A percentile compares a stretch with the other conserved stretches of the same genome.
Evolutionary conservation across 495 filamentous ascomycete species (phyloP).

Genomic region (Choiromyces venosus): DNA sequence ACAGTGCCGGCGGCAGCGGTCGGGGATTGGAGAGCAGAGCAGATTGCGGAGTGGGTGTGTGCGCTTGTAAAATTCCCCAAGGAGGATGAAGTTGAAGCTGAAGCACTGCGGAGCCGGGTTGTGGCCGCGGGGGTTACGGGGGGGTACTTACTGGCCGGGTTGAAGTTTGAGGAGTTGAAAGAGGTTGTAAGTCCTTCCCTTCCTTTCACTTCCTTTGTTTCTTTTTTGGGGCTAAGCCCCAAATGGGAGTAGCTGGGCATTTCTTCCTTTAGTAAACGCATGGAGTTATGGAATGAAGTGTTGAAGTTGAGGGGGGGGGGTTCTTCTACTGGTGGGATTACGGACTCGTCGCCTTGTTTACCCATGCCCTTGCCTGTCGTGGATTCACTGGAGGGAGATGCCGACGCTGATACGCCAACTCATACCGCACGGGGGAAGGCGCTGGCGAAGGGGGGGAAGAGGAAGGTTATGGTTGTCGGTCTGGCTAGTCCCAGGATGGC

Average conservation of each 20-base stretch:
- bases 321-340: neutral
- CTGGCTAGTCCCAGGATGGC: neutral
- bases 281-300: slow-evolving; percentile 21
- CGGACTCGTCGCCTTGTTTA: neutral
- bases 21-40: neutral
- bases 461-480: neutral
- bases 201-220: too few species aligned
- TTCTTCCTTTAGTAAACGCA: slow-evolving; percentile 16
- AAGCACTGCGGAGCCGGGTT: neutral
- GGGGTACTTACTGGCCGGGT: neutral
- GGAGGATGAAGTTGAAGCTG: too few species aligned
- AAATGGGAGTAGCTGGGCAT: slow-evolving; percentile 7
- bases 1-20: neutral
- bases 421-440: neutral
- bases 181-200: neutral
- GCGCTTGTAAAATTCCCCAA: neutral
- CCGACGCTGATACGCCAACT: neutral
- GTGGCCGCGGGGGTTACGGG: neutral
- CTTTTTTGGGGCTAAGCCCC: neutral
- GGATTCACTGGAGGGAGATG: neutral
- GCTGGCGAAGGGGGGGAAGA: neutral
- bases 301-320: slow-evolving; percentile 11
- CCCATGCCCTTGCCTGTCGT: slow-evolving; percentile 1
- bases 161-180: slow-evolving; percentile 1
- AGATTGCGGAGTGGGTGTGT: neutral